These are phyloP conservation scores for Teunomyces kruisii DNA, from an alignment of 805 yeast genomes.

Conservation along the genomic window DNA sequence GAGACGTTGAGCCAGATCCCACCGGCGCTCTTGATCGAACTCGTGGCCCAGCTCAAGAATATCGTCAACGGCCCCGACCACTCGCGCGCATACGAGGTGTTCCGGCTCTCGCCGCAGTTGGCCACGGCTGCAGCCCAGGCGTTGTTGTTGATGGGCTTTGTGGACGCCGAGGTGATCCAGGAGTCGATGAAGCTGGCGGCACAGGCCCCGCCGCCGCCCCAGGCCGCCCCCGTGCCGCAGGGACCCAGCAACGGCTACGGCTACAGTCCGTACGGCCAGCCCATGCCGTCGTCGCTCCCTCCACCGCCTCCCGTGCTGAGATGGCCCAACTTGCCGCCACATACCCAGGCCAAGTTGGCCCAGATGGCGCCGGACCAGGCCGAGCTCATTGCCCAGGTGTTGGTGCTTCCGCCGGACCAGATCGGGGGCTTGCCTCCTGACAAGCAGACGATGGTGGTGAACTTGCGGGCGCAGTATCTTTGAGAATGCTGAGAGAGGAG, in stretches of 20 bases:
- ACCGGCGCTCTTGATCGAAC: constrained; percentile 68
- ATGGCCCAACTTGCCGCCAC: constrained; percentile 50
- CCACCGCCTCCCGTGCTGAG: constrained; percentile 2
- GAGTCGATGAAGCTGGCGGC: constrained; percentile 43
- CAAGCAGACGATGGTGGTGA: constrained; percentile 54
- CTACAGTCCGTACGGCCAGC: constrained; percentile 1
- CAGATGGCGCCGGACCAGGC: constrained; percentile 59
- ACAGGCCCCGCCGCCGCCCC: constrained; percentile 14
- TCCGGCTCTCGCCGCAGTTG: constrained; percentile 53
- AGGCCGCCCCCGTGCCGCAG: constrained; percentile 7
- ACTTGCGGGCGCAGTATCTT: constrained; percentile 55
- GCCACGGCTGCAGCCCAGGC: constrained; percentile 75
- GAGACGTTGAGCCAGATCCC: constrained; percentile 62
- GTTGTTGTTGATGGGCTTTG: constrained; percentile 71
- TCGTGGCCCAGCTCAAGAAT: constrained; percentile 64
- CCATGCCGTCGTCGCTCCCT: background rate
- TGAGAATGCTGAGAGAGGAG: too few species aligned
- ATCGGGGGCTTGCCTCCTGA: constrained; percentile 50
- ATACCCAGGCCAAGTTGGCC: constrained; percentile 50
- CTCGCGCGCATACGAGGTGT: constrained; percentile 51
- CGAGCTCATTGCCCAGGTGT: constrained; percentile 52
- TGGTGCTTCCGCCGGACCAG: constrained; percentile 50
- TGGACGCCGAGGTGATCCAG: constrained; percentile 66
- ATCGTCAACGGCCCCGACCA: constrained; percentile 52
- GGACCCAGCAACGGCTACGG: background rate